Conservation (phyloP, 129 eudicot species). For the Flaveria sonorensis region DNA sequence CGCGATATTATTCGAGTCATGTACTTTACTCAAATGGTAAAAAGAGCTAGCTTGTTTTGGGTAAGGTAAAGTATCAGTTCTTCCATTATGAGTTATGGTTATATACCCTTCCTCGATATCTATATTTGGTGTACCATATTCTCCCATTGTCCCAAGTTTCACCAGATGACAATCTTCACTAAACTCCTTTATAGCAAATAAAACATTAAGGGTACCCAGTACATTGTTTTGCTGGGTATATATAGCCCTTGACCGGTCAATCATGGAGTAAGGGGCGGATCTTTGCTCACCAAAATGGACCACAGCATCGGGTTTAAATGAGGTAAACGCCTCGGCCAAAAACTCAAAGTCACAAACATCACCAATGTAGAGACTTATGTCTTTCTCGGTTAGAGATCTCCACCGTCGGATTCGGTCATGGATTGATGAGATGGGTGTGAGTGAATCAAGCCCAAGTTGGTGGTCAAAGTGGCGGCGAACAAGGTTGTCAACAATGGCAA, state of each 20-base stretch:
- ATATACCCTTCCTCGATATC: conserved; percentile 96
- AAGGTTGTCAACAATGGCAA: conserved; percentile 92
- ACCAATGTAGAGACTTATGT: conserved; percentile 71
- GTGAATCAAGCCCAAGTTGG: conserved; percentile 95
- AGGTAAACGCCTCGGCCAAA: conserved; percentile 76
- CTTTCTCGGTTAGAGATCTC: conserved; percentile 77
- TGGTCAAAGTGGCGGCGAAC: conserved; percentile 92
- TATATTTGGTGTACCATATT: conserved; percentile 98
- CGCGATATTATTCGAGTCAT: conserved; percentile 92
- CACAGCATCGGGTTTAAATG: conserved; percentile 88
- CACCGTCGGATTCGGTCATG: conserved; percentile 88
- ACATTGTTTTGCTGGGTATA: conserved; percentile 94
- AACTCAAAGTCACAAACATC: conserved; percentile 97
- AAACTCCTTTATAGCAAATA: conserved; percentile 93
- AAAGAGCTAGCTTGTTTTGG: conserved; percentile 99
- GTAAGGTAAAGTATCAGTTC: conserved; percentile 94
- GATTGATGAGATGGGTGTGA: conserved; percentile 88
- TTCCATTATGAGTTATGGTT: conserved; percentile 91
- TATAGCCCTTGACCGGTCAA: conserved; percentile 89
- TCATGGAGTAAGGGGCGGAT: conserved; percentile 99
- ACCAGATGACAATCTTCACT: conserved; percentile 94
- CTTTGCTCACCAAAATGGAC: conserved; percentile 98
- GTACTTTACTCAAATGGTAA: conserved; percentile 97
- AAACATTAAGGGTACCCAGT: conserved; percentile 91
- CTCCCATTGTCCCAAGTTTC: conserved; percentile 99